Base-by-base conservation (phyloP, 169 alveolate species). In the Plasmodium knowlesi region DNA sequence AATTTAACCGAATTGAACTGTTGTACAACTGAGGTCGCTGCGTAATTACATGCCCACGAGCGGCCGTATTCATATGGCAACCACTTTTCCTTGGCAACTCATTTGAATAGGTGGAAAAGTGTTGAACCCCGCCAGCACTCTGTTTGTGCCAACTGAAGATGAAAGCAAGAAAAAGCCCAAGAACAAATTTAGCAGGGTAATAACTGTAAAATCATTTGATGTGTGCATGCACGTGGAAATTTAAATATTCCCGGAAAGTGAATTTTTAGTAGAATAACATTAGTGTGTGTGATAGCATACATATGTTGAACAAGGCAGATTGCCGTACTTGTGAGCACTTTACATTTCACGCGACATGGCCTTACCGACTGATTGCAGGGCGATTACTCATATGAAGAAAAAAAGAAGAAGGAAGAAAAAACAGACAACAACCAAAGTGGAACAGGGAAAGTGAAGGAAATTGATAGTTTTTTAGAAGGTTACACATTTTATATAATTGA, bases 391-490 rank as follows among this genome's bases (percentile, higher is more conserved):
- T 54, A 32, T 70, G 83, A 91, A 91, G 95, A 84, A 39, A 91
- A 39, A 37, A 84, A 54, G 74, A 84, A 73, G 41, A 57, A 34
- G 53, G 79, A 84, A 0, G 95, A 84, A 73, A 81, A 37, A 50
- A 19, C 25, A 19, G 93, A 91, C 32, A 54, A 57, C 71, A 81
- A 84, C 22, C 74, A 83, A 30, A 74, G 43, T 82, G 53, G 54
- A 16, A 9, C 46, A 41, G 92, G 92, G 82, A 91, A 83, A 91
- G 92, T 83, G 74, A 91, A 91, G 82, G 97, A 95, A 78, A 95
- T 95, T 43, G 97, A 95, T 74, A 94, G 96, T 46, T 95, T 95
- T 80, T 93, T 95, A 53, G 97, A 95, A 93, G 97, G 97, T 95
- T 41, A 46, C 85, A 34, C 30, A 57, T 78, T 83, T 70, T 46